Evolutionary conservation across 805 yeast species (phyloP).

Genomic region (Cyberlindnera saturnus): DNA sequence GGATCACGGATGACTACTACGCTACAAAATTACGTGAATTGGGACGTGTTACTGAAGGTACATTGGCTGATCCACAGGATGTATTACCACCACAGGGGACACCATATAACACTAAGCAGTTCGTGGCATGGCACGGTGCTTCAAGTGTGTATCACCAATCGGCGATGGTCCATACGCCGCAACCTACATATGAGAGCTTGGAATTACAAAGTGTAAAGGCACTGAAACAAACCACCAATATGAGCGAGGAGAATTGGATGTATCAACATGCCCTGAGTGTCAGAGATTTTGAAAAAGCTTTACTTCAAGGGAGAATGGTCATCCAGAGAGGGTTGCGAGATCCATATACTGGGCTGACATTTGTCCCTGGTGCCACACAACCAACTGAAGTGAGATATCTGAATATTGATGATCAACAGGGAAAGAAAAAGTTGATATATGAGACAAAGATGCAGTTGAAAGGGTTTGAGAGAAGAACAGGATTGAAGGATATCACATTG

Average conservation of each 20-base stretch:
- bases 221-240: conserved; percentile 10
- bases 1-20: conserved; percentile 85
- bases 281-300: conserved; percentile 58
- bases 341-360: conserved; percentile 76
- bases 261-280: conserved; percentile 78
- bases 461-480: conserved; percentile 52
- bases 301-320: conserved; percentile 52
- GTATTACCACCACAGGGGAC: conserved; percentile 35
- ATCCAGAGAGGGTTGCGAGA: conserved; percentile 63
- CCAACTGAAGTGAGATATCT: conserved; percentile 36
- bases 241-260: conserved; percentile 76
- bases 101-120: conserved; percentile 42
- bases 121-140: conserved; percentile 49
- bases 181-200: conserved; percentile 16
- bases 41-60: conserved; percentile 66
- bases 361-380: conserved; percentile 72
- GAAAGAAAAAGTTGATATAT: conserved; percentile 31
- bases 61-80: conserved; percentile 63
- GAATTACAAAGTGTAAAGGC: conserved; percentile 22
- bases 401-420: conserved; percentile 21
- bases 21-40: conserved; percentile 44
- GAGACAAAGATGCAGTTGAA: conserved; percentile 43
- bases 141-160: conserved; percentile 32
- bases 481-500: conserved; percentile 52
- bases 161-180: conserved; percentile 1